Evolutionary conservation across 2,329 filamentous ascomycete species (phyloP).

Genomic region (Apiospora malaysiana): DNA sequence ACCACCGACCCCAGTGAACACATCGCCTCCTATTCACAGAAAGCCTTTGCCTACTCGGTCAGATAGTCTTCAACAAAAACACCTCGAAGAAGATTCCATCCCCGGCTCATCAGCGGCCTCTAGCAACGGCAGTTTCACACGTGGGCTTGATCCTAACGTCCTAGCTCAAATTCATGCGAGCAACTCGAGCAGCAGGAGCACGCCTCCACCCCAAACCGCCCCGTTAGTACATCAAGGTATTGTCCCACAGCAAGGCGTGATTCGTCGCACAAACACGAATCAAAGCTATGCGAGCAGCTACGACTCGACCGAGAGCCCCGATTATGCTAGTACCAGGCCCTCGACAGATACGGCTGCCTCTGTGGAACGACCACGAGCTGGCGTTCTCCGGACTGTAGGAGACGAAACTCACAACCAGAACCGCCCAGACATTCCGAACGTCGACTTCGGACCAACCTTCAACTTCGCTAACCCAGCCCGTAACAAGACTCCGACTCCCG

Average conservation of each 20-base stretch:
- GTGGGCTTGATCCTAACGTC: slow-evolving; percentile 54
- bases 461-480: slow-evolving; percentile 69
- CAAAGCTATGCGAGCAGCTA: slow-evolving; percentile 47
- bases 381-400: slow-evolving; percentile 80
- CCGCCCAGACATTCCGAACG: slow-evolving; percentile 24
- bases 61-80: slow-evolving; percentile 38
- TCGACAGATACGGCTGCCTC: slow-evolving; percentile 58
- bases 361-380: slow-evolving; percentile 74
- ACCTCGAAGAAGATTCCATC: slow-evolving; percentile 45
- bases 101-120: slow-evolving; percentile 42
- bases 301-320: slow-evolving; percentile 72
- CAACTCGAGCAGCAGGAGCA: slow-evolving; percentile 36
- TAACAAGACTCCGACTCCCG: slow-evolving; percentile 39
- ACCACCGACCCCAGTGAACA: slow-evolving; percentile 41
- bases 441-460: slow-evolving; percentile 44
- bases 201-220: slow-evolving; percentile 25
- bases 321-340: slow-evolving; percentile 75
- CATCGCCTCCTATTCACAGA: slow-evolving; percentile 51
- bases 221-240: background rate
- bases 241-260: slow-evolving; percentile 20
- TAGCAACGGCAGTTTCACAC: slow-evolving; percentile 46
- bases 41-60: slow-evolving; percentile 57
- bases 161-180: slow-evolving; percentile 52
- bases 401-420: slow-evolving; percentile 36
- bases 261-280: slow-evolving; percentile 45